phyloP scores from a whole-genome alignment of 257 asterid genomes.

The Solanum appendiculatum region DNA sequence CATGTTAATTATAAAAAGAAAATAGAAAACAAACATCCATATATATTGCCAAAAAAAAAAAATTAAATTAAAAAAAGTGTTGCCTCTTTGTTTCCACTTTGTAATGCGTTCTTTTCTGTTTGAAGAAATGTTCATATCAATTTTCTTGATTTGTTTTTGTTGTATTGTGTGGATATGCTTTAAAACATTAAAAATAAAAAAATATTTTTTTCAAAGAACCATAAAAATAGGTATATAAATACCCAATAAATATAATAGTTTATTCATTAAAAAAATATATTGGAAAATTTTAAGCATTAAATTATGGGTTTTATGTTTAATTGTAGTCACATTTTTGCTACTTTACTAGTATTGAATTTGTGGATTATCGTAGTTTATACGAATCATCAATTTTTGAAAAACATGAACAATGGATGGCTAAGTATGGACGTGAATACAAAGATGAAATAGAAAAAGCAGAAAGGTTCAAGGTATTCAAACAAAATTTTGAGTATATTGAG shows the following conservation, averaged over 20 bases:
- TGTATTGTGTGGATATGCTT: not conserved
- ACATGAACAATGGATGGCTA: conserved; percentile 25
- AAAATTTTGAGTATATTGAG: conserved; percentile 25
- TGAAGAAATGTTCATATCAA: not conserved
- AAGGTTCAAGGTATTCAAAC: conserved; percentile 10
- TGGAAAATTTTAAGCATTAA: not conserved
- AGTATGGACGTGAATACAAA: conserved; percentile 15
- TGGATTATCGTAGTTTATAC: not conserved
- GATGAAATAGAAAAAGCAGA: conserved; percentile 12
- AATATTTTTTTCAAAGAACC: not conserved
- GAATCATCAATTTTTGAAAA: conserved; percentile 7
- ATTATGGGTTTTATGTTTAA: not conserved
- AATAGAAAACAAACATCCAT: not conserved
- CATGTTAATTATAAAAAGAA: no score
- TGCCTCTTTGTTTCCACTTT: not conserved
- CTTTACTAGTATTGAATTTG: conserved; percentile 2
- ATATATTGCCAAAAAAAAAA: not conserved
- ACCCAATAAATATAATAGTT: not conserved
- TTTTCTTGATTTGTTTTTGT: not conserved
- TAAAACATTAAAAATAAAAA: not conserved
- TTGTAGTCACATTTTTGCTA: conserved; percentile 2
- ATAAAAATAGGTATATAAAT: not conserved
- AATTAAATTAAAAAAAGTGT: not conserved
- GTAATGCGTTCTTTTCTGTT: not conserved
- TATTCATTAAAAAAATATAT: not conserved